These are phyloP conservation scores for Xylariaceae sp. DNA, from an alignment of 2,329 filamentous ascomycete species.

Conservation along the genomic window DNA sequence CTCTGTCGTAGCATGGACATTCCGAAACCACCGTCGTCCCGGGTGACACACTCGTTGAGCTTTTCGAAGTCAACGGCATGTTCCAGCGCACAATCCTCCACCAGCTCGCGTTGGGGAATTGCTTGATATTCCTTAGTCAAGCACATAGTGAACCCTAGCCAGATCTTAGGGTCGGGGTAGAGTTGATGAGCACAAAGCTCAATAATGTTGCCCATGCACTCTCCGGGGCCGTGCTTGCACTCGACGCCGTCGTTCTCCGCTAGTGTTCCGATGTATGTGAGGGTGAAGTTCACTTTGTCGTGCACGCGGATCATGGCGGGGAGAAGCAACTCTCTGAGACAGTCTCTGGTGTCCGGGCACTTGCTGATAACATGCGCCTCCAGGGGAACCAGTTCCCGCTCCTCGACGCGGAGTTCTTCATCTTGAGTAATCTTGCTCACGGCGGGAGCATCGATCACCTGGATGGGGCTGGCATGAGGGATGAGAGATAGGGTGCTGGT, in stretches of 20 bases:
- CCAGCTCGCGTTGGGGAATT: slow-evolving; percentile 75
- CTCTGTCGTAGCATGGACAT: slow-evolving; percentile 63
- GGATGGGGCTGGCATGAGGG: neutral
- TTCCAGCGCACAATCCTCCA: slow-evolving; percentile 84
- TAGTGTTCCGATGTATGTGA: slow-evolving; percentile 83
- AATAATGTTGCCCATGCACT: slow-evolving; percentile 91
- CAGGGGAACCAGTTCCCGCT: slow-evolving; percentile 58
- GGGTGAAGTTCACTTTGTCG: slow-evolving; percentile 82
- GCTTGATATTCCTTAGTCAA: slow-evolving; percentile 65
- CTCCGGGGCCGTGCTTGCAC: slow-evolving; percentile 83
- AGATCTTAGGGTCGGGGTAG: slow-evolving; percentile 80
- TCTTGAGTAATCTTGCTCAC: slow-evolving; percentile 11
- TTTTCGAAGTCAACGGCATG: slow-evolving; percentile 79
- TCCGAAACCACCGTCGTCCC: slow-evolving; percentile 67
- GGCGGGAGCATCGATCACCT: slow-evolving; percentile 1
- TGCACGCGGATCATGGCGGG: slow-evolving; percentile 78
- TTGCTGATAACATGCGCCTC: slow-evolving; percentile 98
- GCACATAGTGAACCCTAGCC: slow-evolving; percentile 91
- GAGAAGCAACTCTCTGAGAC: slow-evolving; percentile 72
- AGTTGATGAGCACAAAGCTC: slow-evolving; percentile 82
- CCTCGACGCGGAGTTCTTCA: slow-evolving; percentile 6
- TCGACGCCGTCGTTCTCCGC: slow-evolving; percentile 75
- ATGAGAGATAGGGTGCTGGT: slow-evolving; percentile 11
- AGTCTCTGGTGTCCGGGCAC: slow-evolving; percentile 87
- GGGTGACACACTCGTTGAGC: slow-evolving; percentile 75